A percentile compares a stretch with the other conserved stretches of the same genome.
These are phyloP conservation scores for Tetracladium maxilliforme DNA, from an alignment of 2,329 filamentous ascomycete genomes.

Conservation along the genomic window DNA sequence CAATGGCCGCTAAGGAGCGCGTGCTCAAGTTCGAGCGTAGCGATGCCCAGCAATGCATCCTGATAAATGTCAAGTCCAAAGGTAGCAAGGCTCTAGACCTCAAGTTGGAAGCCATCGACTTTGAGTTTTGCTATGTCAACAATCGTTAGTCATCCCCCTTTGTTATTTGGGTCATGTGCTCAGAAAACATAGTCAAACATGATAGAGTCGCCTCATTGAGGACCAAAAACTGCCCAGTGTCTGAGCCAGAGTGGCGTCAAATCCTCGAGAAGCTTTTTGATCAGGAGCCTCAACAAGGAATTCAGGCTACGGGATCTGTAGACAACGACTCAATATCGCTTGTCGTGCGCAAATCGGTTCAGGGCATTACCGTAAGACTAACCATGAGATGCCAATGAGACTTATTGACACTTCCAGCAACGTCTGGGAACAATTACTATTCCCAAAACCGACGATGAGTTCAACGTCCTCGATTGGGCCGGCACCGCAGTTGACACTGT, in stretches of 20 bases:
- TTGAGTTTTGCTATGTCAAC: too few relatives aligned
- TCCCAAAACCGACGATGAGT: slow-evolving; percentile 32
- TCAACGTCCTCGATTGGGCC: slow-evolving; percentile 60
- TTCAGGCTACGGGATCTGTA: slow-evolving; percentile 46
- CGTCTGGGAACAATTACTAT: slow-evolving; percentile 52
- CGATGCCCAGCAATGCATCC: too few relatives aligned
- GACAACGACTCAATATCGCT: slow-evolving; percentile 37
- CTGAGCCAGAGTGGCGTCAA: slow-evolving; percentile 50
- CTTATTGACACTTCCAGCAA: slow-evolving; percentile 47
- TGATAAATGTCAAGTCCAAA: too few relatives aligned
- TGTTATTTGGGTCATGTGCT: too few relatives aligned
- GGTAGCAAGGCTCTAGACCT: too few relatives aligned
- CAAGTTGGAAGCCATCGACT: too few relatives aligned
- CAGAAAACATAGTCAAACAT: slow-evolving; percentile 33
- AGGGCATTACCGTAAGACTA: slow-evolving; percentile 49
- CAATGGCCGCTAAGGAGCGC: too few relatives aligned
- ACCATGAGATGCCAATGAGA: too few relatives aligned
- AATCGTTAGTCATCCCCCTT: too few relatives aligned
- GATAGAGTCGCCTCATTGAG: slow-evolving; percentile 35
- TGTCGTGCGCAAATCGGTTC: slow-evolving; percentile 47
- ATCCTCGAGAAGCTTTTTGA: slow-evolving; percentile 29
- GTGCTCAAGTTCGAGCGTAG: too few relatives aligned
- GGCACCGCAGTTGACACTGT: slow-evolving; percentile 38
- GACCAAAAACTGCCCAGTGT: slow-evolving; percentile 35
- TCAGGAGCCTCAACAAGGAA: slow-evolving; percentile 28